A percentile compares a stretch with the other conserved stretches of the same genome.
These are phyloP conservation scores for Metarhizium album DNA, from an alignment of 2,329 filamentous ascomycete species.

Conservation along the genomic window DNA sequence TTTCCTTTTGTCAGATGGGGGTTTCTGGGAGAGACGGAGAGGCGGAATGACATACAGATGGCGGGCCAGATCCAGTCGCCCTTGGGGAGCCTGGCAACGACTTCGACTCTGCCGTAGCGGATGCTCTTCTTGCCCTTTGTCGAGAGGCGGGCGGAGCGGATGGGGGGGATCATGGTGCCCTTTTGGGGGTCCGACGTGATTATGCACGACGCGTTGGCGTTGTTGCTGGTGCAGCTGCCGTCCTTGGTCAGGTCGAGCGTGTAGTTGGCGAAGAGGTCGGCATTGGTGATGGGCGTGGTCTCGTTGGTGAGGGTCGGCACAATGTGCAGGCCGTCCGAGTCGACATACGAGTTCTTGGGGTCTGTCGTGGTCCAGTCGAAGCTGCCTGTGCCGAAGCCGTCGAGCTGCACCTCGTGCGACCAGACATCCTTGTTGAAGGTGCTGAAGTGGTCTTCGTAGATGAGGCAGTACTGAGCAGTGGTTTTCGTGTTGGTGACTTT, in stretches of 20 bases:
- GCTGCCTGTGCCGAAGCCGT: slow-evolving; percentile 34
- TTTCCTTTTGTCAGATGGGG: not conserved
- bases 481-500: not conserved
- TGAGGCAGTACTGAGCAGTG: slow-evolving; percentile 33
- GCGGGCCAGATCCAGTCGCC: slow-evolving; percentile 47
- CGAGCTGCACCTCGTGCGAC: slow-evolving; percentile 35
- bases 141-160: slow-evolving; percentile 36
- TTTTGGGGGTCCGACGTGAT: slow-evolving; percentile 30
- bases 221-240: slow-evolving; percentile 30
- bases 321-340: slow-evolving; percentile 39
- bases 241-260: slow-evolving; percentile 32
- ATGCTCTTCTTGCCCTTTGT: slow-evolving; percentile 18
- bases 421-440: slow-evolving; percentile 33
- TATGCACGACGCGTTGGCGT: slow-evolving; percentile 22
- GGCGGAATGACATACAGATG: slow-evolving; percentile 22
- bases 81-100: slow-evolving; percentile 38
- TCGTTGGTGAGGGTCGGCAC: slow-evolving; percentile 40
- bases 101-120: slow-evolving; percentile 31
- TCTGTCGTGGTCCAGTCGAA: slow-evolving; percentile 46
- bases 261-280: slow-evolving; percentile 27
- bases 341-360: slow-evolving; percentile 34
- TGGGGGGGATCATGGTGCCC: slow-evolving; percentile 37
- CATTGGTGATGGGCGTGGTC: slow-evolving; percentile 25
- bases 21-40: not conserved
- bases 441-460: slow-evolving; percentile 39